Evolutionary conservation across 2,329 filamentous ascomycete genomes (phyloP).

Genomic region (Aschersonia sp.): DNA sequence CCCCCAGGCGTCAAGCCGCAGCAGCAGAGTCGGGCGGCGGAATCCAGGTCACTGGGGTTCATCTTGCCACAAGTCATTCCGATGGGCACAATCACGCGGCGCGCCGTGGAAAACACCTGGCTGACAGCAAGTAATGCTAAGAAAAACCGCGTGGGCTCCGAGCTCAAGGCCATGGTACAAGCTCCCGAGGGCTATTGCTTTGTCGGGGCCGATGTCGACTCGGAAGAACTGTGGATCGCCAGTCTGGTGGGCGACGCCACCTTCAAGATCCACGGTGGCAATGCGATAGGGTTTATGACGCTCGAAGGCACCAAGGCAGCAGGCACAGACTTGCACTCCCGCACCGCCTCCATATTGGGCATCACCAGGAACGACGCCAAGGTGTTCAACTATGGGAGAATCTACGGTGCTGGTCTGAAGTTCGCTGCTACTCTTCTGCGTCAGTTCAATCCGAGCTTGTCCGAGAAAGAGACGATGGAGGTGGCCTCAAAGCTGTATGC

Average conservation of each 20-base stretch:
- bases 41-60: constrained; percentile 38
- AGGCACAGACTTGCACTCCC: constrained; percentile 86
- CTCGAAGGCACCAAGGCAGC: constrained; percentile 89
- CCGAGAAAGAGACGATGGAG: constrained; percentile 61
- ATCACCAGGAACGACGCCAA: constrained; percentile 94
- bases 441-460: constrained; percentile 80
- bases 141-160: constrained; percentile 85
- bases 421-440: constrained; percentile 82
- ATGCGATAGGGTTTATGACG: constrained; percentile 98
- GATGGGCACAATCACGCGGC: constrained; percentile 92
- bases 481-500: constrained; percentile 72
- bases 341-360: constrained; percentile 79
- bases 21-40: neutral
- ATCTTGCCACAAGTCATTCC: constrained; percentile 93
- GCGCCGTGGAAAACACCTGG: constrained; percentile 97
- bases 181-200: constrained; percentile 85
- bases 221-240: constrained; percentile 95
- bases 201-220: constrained; percentile 94
- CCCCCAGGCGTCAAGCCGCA: neutral
- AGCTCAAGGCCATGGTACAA: constrained; percentile 91
- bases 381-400: constrained; percentile 96
- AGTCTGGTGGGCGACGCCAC: constrained; percentile 88
- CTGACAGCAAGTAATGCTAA: constrained; percentile 96
- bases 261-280: constrained; percentile 89
- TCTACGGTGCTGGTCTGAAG: constrained; percentile 92